Evolutionary conservation across 306 rosid genomes (phyloP), one percentile per base, ranked within the genome.

Genomic region (Potentilla sterilis): DNA sequence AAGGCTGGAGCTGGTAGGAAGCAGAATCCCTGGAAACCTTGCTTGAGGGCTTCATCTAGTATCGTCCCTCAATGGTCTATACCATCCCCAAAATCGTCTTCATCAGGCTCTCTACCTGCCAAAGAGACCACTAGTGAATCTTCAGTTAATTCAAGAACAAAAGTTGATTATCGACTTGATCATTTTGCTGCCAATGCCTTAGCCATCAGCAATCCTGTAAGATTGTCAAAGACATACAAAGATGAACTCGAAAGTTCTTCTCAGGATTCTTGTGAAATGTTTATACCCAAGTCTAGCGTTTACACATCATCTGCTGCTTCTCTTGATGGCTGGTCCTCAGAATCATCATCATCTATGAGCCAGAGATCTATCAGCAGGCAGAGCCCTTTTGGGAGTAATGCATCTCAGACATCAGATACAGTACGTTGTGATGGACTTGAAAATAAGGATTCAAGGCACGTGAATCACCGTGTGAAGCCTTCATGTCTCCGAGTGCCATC

Each of bases 401-500:
- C 51, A 54, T 66, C 78, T 57, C 34, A 28, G 24, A 68, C 41
- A 34, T 78, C 75, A 72, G 76, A 55, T 59, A 9, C 15, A 4
- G 82, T 80, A 66, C 35, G 49, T 47, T 28, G 14, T 41, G 18
- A 24, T 62, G 61, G 72, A 21, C 58, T 32, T 41, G 70, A 70
- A 54, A 42, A 55, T 55, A 49, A 49, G 24, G 75, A 52, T 35
- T 47, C 22, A 37, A 34, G 62, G 69, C 19, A 21, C 75, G 9
- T 59, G 16, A 69, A 76, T 76, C 67, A 46, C 71, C 68, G 24
- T 59, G 35, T 34, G 6, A 86, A 77, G 68, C 86, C 91, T 72
- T 88, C 91, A 0, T 63, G 87, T 40, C 87, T 87, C 1, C 76
- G 88, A 78, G 68, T 78, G 70, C 92, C 90, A 64, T 84, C 90